Evolutionary conservation across 2,329 filamentous ascomycete genomes (phyloP).

Genomic region (Aureobasidium melanogenum): DNA sequence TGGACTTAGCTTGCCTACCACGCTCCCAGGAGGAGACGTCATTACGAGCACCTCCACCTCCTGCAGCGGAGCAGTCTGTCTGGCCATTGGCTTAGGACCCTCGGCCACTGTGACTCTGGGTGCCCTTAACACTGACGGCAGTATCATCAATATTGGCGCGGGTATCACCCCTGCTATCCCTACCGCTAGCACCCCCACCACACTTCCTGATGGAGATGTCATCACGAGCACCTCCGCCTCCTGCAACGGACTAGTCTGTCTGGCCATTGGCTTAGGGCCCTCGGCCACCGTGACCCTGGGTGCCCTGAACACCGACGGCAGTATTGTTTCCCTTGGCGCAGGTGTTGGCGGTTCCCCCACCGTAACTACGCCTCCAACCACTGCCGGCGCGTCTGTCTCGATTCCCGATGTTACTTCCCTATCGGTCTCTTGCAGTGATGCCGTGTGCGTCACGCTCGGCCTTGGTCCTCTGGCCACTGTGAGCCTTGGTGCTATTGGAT

Average conservation of each 20-base stretch:
- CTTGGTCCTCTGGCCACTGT: background rate
- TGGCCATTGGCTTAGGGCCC: background rate
- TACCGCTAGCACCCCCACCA: background rate
- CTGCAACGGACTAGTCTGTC: background rate
- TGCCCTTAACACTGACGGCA: background rate
- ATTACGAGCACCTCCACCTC: background rate
- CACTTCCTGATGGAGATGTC: background rate
- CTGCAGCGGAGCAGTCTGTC: background rate
- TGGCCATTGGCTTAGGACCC: background rate
- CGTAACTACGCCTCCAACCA: background rate
- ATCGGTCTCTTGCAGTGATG: background rate
- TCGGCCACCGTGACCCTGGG: background rate
- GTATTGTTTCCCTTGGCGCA: background rate
- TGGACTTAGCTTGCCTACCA: background rate
- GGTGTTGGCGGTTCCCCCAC: background rate
- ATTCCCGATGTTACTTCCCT: background rate
- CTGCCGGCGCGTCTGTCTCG: background rate
- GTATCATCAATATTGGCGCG: background rate
- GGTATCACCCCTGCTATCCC: background rate
- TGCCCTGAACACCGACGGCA: background rate
- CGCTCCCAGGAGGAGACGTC: background rate
- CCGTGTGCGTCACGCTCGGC: background rate
- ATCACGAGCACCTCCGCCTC: background rate
- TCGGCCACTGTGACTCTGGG: background rate
- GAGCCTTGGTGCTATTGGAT: background rate